phyloP scores from a whole-genome alignment of 148 eudicot species.

The Rhododendron mucronatum region DNA sequence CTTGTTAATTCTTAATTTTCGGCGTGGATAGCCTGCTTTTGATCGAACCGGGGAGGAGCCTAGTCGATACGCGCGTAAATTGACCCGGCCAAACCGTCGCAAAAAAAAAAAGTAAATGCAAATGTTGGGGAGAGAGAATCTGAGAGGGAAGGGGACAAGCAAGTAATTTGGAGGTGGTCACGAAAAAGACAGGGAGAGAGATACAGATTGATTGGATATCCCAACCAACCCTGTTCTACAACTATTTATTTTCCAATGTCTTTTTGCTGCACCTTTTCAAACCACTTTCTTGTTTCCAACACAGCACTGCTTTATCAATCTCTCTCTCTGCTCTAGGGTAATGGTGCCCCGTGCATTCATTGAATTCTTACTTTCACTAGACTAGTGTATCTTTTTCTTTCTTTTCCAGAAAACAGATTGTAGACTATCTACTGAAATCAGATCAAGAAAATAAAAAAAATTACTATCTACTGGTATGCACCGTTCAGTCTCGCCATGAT shows the following conservation, averaged over 20 bases:
- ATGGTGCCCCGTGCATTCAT: background rate
- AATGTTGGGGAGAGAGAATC: background rate
- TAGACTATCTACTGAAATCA: background rate
- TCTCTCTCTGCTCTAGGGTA: background rate
- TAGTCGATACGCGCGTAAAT: background rate
- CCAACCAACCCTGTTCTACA: background rate
- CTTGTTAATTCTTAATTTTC: too few relatives aligned
- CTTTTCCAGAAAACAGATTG: background rate
- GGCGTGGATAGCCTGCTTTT: too few relatives aligned
- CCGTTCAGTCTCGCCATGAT: background rate
- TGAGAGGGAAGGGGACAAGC: constrained; percentile 5
- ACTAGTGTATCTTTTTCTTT: too few relatives aligned
- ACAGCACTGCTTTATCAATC: background rate
- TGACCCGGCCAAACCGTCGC: background rate
- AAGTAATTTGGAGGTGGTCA: constrained; percentile 1
- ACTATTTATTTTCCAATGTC: background rate
- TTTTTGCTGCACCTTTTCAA: background rate
- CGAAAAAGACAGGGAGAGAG: background rate
- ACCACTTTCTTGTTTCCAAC: background rate
- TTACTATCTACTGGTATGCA: background rate
- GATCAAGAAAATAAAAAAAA: too few relatives aligned
- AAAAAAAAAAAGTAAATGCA: background rate
- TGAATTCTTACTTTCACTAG: background rate
- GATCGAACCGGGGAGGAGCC: accelerated
- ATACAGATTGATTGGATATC: background rate